A percentile compares a stretch with the other conserved stretches of the same genome.
phyloP scores from a whole-genome alignment of 495 filamentous ascomycete species.

The Hypoxylon lenormandii region DNA sequence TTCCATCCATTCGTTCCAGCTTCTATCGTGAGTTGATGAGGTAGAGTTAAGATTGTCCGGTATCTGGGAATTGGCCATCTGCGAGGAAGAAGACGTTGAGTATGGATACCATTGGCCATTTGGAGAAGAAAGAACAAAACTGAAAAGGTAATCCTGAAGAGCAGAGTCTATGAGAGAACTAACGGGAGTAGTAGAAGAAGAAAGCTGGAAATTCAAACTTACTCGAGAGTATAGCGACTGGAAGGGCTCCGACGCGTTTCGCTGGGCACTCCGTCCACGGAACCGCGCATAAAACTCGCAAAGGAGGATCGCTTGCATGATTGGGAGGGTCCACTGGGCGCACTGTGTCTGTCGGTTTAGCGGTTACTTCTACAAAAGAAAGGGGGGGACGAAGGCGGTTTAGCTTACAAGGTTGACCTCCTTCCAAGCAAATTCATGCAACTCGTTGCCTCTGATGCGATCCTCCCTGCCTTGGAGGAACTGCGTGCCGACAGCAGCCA shows the following conservation, averaged over 20 bases:
- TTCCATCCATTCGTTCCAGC: slow-evolving; percentile 64
- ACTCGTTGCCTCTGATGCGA: slow-evolving; percentile 57
- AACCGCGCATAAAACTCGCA: slow-evolving; percentile 67
- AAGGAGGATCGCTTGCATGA: slow-evolving; percentile 68
- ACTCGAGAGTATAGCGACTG: slow-evolving; percentile 65
- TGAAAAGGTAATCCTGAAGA: slow-evolving; percentile 51
- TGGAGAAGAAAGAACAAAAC: slow-evolving; percentile 54
- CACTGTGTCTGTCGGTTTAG: slow-evolving; percentile 49
- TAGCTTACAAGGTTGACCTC: slow-evolving; percentile 53
- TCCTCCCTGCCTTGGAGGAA: slow-evolving; percentile 59
- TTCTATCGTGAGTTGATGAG: slow-evolving; percentile 42
- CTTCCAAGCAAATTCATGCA: slow-evolving; percentile 62
- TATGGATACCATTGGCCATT: slow-evolving; percentile 55
- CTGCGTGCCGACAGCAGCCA: slow-evolving; percentile 64
- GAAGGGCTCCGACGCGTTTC: slow-evolving; percentile 61
- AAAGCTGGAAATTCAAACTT: slow-evolving; percentile 55
- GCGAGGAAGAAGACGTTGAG: slow-evolving; percentile 60
- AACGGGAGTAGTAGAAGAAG: slow-evolving; percentile 52
- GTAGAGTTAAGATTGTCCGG: slow-evolving; percentile 47
- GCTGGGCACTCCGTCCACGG: slow-evolving; percentile 61
- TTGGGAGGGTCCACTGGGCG: slow-evolving; percentile 60
- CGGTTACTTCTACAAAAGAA: slow-evolving; percentile 2
- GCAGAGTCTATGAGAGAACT: slow-evolving; percentile 54
- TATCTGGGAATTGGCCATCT: slow-evolving; percentile 55
- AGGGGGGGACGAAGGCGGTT: background rate